These are phyloP conservation scores for Gynostemma pentaphyllum DNA, from an alignment of 306 rosid genomes.

Conservation along the genomic window DNA sequence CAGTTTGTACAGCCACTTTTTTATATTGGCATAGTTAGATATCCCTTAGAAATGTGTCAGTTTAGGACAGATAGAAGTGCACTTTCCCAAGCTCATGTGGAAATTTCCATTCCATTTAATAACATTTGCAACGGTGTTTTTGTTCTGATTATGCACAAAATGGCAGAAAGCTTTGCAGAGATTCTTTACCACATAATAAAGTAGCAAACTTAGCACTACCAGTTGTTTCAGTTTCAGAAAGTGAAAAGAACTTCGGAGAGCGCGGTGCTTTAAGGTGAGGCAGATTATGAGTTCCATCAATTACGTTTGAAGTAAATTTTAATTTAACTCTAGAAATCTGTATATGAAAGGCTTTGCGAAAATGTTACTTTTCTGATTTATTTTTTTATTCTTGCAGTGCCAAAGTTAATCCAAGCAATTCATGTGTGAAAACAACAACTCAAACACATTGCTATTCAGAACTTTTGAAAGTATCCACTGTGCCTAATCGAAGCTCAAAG, in stretches of 20 bases:
- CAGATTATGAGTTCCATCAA: background rate
- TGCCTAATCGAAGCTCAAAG: slow-evolving; percentile 28
- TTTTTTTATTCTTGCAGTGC: slow-evolving; percentile 27
- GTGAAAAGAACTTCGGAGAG: slow-evolving; percentile 19
- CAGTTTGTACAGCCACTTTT: background rate
- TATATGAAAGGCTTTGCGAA: background rate
- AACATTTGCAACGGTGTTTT: slow-evolving; percentile 6
- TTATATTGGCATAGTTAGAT: background rate
- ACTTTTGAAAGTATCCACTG: slow-evolving; percentile 21
- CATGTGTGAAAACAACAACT: slow-evolving; percentile 25
- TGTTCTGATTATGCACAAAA: slow-evolving; percentile 26
- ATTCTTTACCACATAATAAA: slow-evolving; percentile 16
- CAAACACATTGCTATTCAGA: slow-evolving; percentile 28
- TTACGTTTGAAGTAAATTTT: background rate
- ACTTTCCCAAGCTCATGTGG: background rate
- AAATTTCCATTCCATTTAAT: slow-evolving; percentile 14
- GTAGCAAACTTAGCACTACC: slow-evolving; percentile 32
- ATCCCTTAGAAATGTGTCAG: background rate
- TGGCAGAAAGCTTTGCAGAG: slow-evolving; percentile 21
- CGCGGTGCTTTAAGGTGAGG: slow-evolving; percentile 33
- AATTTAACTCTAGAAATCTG: background rate
- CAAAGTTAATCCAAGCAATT: slow-evolving; percentile 30
- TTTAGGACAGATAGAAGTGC: background rate
- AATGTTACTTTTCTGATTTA: background rate
- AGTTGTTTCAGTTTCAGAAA: slow-evolving; percentile 24